Evolutionary conservation across 371 early-diverging fungal genomes (phyloP).

Genomic region (Nematocida major): DNA sequence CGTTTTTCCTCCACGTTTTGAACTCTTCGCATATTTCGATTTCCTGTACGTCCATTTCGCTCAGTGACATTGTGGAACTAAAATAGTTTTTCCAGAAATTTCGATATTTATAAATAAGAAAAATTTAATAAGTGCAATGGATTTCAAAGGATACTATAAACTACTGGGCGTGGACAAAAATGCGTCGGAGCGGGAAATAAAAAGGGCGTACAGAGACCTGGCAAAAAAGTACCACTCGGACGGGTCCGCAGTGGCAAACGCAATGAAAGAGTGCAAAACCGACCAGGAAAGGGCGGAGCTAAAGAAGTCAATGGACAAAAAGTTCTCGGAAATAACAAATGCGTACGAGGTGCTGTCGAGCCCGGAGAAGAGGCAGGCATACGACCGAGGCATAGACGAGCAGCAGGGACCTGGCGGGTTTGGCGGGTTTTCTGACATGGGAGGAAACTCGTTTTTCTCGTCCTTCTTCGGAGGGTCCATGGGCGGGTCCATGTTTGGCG

Average conservation of each 20-base stretch:
- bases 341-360: conserved; percentile 84
- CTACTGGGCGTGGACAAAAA: conserved; percentile 50
- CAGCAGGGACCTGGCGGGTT: conserved; percentile 17
- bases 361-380: conserved; percentile 76
- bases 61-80: neutral
- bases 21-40: conserved; percentile 84
- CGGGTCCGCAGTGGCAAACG: conserved; percentile 18
- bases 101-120: conserved; percentile 19
- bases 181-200: conserved; percentile 52
- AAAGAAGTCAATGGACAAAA: conserved; percentile 63
- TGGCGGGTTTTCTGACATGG: conserved; percentile 36
- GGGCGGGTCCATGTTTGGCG: conserved; percentile 40
- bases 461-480: conserved; percentile 54
- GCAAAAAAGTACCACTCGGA: conserved; percentile 53
- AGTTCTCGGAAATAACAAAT: conserved; percentile 82
- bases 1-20: conserved; percentile 90
- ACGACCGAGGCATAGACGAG: conserved; percentile 69
- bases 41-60: conserved; percentile 66
- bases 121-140: conserved; percentile 30
- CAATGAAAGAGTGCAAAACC: conserved; percentile 44
- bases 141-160: conserved; percentile 59
- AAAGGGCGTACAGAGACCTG: conserved; percentile 52
- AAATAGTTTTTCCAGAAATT: conserved; percentile 30
- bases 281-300: conserved; percentile 50
- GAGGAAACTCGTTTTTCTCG: conserved; percentile 51